phyloP scores from a whole-genome alignment of 2,329 filamentous ascomycete species.

The Dryadomyces quercivorus region DNA sequence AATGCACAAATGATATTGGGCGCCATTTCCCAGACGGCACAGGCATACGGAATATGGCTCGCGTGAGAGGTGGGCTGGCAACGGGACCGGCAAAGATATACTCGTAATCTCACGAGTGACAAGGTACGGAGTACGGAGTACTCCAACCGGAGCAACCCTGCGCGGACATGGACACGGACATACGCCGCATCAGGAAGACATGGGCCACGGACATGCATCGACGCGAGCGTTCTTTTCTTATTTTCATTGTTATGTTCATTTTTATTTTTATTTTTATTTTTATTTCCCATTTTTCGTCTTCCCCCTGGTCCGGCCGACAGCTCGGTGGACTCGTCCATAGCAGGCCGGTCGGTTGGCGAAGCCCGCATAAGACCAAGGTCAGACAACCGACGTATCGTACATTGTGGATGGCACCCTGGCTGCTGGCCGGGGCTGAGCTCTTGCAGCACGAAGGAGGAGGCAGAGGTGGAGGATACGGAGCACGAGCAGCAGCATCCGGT shows the following conservation, averaged over 20 bases:
- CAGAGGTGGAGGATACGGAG: neutral
- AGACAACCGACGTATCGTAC: neutral
- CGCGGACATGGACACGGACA: no score
- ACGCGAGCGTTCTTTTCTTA: no score
- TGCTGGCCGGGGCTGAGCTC: neutral
- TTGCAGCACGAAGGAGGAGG: neutral
- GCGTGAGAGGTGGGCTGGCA: neutral
- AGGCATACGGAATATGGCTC: neutral
- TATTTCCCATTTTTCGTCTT: no score
- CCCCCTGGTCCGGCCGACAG: neutral
- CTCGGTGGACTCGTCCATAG: neutral
- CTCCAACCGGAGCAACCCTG: neutral
- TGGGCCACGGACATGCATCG: no score
- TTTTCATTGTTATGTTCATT: no score
- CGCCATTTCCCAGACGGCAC: constrained; percentile 3
- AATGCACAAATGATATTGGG: constrained; percentile 8
- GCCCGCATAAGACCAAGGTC: neutral
- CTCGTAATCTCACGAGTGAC: neutral
- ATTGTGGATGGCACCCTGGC: neutral
- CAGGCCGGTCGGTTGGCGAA: neutral
- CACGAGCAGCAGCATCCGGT: no score
- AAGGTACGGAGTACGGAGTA: neutral
- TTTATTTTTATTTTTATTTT: no score
- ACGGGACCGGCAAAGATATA: neutral
- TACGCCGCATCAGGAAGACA: no score